Base-by-base conservation (phyloP, 2,329 filamentous ascomycete species). In the Stemphylium vesicarium region DNA sequence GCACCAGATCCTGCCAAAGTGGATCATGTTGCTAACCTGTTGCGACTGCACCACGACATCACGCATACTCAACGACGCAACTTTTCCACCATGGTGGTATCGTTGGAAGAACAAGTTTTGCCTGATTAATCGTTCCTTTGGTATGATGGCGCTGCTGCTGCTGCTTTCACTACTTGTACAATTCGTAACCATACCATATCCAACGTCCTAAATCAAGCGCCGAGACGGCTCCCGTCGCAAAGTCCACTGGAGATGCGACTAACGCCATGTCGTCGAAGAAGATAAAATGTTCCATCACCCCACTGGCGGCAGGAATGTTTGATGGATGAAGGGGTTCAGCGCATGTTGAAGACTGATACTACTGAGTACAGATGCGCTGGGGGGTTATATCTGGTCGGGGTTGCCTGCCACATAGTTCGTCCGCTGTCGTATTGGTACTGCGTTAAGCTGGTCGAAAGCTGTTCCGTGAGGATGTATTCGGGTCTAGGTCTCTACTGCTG, bases 391-490 rank as follows among this genome's bases (percentile, higher is more conserved):
- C 16, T 12, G 7, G 12, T 18, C n/a, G 4, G 18, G 32, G 13
- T 29, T 10, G 20, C 4, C 20, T 22, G 20, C 20, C 12, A 15
- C 31, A 38, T n/a, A 2, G 12, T 16, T 16, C 20, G 20, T 37
- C 31, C 43, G 57, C 18, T 16, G 16, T 37, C 24, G 46, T 60
- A 63, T 60, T 53, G 31, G 58, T 62, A 59, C 52, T 62, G 39
- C 32, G 54, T 60, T 54, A 60, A 52, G 51, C 45, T 57, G 46
- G 32, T 52, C 37, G 50, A 59, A 62, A 57, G 49, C 55, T 62
- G 52, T 61, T 54, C 7, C 16, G 12, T 59, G 59, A 56, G 37
- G 42, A 64, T 58, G 39, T 38, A 29, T 35, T 57, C 53, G 26
- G 43, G 12, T 36, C 29, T 35, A 26, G 31, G 24, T 36, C 44